Conservation (phyloP, 441 rosid genomes). For the Pelargonium myrrhifolium region DNA sequence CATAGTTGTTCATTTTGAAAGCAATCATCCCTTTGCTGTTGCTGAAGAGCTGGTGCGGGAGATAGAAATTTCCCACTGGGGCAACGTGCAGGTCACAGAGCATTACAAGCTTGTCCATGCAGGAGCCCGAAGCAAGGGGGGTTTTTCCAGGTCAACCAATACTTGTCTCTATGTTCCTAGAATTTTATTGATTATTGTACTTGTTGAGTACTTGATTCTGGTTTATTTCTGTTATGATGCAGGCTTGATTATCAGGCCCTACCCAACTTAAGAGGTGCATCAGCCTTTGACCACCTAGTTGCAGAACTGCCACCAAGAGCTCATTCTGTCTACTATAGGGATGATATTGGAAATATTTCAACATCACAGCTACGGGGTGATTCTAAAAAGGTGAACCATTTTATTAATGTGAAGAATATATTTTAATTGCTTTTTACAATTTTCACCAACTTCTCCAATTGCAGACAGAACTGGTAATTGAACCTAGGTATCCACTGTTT, state of each 20-base stretch:
- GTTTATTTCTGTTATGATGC: constrained; percentile 22
- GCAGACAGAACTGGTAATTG: constrained; percentile 79
- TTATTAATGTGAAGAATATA: background rate
- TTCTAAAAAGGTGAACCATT: constrained; percentile 57
- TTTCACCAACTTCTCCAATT: constrained; percentile 26
- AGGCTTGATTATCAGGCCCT: constrained; percentile 88
- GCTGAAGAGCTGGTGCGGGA: constrained; percentile 73
- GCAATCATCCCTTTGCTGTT: constrained; percentile 75
- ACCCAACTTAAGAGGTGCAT: constrained; percentile 53
- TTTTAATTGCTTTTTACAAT: constrained; percentile 16
- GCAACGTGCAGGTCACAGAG: constrained; percentile 80
- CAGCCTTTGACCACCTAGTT: constrained; percentile 63
- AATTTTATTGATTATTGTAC: background rate
- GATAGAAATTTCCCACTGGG: constrained; percentile 96
- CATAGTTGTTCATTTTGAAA: constrained; percentile 69
- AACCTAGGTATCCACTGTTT: constrained; percentile 91
- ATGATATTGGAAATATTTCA: constrained; percentile 95
- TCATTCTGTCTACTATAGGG: constrained; percentile 85
- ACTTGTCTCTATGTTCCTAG: background rate
- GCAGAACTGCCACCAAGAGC: constrained; percentile 88
- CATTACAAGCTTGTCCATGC: constrained; percentile 65
- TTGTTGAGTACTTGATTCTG: constrained; percentile 14
- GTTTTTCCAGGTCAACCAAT: constrained; percentile 62
- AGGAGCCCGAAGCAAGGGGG: constrained; percentile 84
- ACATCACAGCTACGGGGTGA: constrained; percentile 76